Evolutionary conservation across 177 flowering plant genomes (phyloP).

Genomic region (Telopea speciosissima): DNA sequence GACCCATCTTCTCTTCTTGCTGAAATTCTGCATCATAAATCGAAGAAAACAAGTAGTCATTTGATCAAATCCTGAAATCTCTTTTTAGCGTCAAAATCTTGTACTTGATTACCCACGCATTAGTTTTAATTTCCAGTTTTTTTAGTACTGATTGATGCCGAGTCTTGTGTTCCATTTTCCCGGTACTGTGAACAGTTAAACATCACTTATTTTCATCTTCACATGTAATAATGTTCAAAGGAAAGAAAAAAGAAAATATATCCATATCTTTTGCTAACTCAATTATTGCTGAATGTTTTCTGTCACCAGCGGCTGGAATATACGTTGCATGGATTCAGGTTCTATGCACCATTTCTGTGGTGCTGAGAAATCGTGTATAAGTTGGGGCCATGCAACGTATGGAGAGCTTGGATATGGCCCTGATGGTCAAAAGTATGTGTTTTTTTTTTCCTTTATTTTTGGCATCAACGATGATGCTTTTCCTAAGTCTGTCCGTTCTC

Average conservation of each 20-base stretch:
- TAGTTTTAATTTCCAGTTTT: no score
- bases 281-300: slow-evolving; percentile 2
- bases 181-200: neutral
- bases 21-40: no score
- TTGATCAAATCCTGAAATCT: no score
- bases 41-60: no score
- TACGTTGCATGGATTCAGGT: slow-evolving; percentile 99
- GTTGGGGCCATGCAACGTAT: slow-evolving; percentile 90
- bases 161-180: neutral
- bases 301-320: slow-evolving; percentile 77
- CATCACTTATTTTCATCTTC: neutral
- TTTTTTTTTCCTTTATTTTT: neutral
- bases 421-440: slow-evolving; percentile 63
- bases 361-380: slow-evolving; percentile 91
- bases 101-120: no score
- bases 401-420: slow-evolving; percentile 99
- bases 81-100: no score
- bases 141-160: neutral
- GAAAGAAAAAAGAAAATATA: no score
- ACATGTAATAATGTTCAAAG: neutral
- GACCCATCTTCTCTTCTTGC: no score
- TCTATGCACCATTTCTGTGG: slow-evolving; percentile 83
- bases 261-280: neutral
- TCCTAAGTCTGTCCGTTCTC: neutral
- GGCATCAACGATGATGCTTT: slow-evolving; percentile 4